Evolutionary conservation across 2,329 filamentous ascomycete species (phyloP).

Genomic region (Alternaria triticina): DNA sequence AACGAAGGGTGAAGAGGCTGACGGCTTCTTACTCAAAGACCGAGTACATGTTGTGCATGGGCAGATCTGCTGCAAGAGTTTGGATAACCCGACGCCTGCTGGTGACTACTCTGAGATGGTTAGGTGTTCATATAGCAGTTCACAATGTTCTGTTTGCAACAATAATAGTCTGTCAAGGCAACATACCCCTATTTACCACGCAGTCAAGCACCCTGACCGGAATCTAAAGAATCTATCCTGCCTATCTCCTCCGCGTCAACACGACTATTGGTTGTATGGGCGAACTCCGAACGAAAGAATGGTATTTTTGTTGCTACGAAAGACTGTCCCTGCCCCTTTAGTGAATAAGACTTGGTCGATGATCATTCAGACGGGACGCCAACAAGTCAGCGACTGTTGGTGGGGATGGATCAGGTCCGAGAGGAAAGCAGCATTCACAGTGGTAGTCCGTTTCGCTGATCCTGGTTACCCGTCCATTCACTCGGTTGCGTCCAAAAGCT

Average conservation of each 20-base stretch:
- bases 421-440: not conserved
- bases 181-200: not conserved
- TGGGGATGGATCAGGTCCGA: not conserved
- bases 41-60: not conserved
- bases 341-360: not conserved
- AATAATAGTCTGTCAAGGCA: no score
- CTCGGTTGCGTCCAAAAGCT: not conserved
- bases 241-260: not conserved
- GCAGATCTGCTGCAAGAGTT: not conserved
- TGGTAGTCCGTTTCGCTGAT: not conserved
- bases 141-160: not conserved
- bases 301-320: not conserved
- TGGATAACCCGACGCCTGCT: not conserved
- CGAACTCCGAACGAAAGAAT: not conserved
- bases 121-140: not conserved
- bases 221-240: not conserved
- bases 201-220: not conserved
- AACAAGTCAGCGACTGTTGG: not conserved
- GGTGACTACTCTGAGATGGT: not conserved
- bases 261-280: not conserved
- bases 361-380: not conserved
- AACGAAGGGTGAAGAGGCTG: not conserved
- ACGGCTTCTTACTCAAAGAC: not conserved
- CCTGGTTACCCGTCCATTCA: not conserved
- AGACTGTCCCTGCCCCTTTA: not conserved